Evolutionary conservation across 371 early-diverging fungal genomes (phyloP), one percentile per base, ranked within the genome.

Genomic region (Gilbertella persicaria): DNA sequence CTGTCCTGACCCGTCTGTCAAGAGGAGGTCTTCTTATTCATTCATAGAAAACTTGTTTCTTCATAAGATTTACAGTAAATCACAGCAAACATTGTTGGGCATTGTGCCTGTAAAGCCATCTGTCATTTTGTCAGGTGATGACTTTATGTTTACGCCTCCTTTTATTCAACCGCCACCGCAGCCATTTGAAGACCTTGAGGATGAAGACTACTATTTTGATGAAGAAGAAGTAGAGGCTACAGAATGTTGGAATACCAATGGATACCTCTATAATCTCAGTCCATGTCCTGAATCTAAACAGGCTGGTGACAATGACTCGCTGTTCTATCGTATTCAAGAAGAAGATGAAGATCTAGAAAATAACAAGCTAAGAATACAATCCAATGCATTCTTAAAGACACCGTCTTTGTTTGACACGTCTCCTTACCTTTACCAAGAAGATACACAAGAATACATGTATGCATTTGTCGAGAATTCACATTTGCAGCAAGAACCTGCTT

Each of bases 61-160:
- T 13, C 78, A 77, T 52, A 73, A 62, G 53, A 77, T 77, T 48
- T 77, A 77, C 39, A 67, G 69, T 58, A 77, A 77, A 62, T 71
- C 78, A 44, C 78, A 77, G 37, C 71, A 73, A 58, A 71, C 64
- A 37, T 17, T 77, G 26, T 40, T 77, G 14, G 78, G 78, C 0
- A 61, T 77, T 35, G 41, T 61, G 8, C 45, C 68, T 30, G 61
- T 67, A 12, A 67, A 54, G 28, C 69, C 78, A 12, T 57, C 66
- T 12, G 78, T 77, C 10, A 36, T 69, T 12, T 46, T 77, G 19
- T 66, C 67, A 23, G 78, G 74, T 25, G 78, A 77, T 29, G 78
- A 77, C 29, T 67, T 67, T 37, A 64, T 77, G 69, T 77, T 73
- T 51, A 77, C 78, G 2, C 78, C 69, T 21, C 69, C 71, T 16